phyloP scores from a whole-genome alignment of 2,329 filamentous ascomycete genomes.

The Xylaria multiplex region DNA sequence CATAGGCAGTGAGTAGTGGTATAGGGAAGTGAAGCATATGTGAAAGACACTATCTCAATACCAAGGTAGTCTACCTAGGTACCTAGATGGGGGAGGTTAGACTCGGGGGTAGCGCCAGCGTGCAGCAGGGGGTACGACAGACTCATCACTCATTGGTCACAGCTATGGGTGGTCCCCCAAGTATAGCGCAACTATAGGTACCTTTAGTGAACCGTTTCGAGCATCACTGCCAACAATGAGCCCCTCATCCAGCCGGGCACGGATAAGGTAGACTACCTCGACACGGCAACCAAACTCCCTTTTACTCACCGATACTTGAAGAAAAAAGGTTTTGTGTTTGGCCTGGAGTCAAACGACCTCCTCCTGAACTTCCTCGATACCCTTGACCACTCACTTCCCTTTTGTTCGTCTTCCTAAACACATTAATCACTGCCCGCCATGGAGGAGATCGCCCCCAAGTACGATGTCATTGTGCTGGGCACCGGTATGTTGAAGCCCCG shows the following conservation, averaged over 20 bases:
- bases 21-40: background rate
- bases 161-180: conserved; percentile 41
- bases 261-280: conserved; percentile 19
- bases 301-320: conserved; percentile 49
- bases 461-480: conserved; percentile 98
- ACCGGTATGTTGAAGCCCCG: conserved; percentile 74
- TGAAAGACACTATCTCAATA: background rate
- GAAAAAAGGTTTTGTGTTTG: conserved; percentile 36
- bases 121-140: conserved; percentile 19
- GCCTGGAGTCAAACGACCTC: conserved; percentile 41
- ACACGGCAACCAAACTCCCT: conserved; percentile 29
- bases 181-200: conserved; percentile 37
- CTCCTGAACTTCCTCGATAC: conserved; percentile 15
- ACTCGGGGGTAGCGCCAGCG: conserved; percentile 22
- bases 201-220: conserved; percentile 35
- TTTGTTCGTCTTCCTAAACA: conserved; percentile 35
- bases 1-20: too few species aligned
- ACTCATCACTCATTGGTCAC: conserved; percentile 36
- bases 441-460: conserved; percentile 98
- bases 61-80: too few species aligned
- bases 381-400: conserved; percentile 43
- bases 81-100: background rate
- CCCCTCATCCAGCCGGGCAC: conserved; percentile 42
- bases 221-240: conserved; percentile 44
- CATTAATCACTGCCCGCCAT: conserved; percentile 63